A percentile compares a stretch with the other conserved stretches of the same genome.
Evolutionary conservation across 208 protist species (phyloP).

Genomic region (Crithidia bombi): DNA sequence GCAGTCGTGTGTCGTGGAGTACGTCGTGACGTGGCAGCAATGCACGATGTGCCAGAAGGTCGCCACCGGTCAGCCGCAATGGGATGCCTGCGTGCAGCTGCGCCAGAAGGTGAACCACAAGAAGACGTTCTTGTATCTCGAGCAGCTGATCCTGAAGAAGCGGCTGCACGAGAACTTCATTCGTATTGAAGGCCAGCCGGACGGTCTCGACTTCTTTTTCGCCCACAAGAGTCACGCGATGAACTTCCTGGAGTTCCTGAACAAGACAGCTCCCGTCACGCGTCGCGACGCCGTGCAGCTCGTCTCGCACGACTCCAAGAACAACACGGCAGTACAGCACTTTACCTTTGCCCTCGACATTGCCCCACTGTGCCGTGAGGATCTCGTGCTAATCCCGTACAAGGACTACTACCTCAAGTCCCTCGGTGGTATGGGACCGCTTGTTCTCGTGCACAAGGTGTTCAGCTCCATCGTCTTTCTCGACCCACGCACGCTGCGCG

Average conservation of each 20-base stretch:
- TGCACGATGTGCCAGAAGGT: constrained; percentile 97
- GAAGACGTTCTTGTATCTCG: constrained; percentile 98
- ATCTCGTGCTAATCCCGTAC: constrained; percentile 94
- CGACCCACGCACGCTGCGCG: constrained; percentile 95
- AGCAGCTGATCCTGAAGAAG: constrained; percentile 99
- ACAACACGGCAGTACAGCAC: constrained; percentile 98
- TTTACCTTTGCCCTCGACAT: constrained; percentile 98
- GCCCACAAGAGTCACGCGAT: constrained; percentile 94
- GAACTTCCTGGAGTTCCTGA: constrained; percentile 97
- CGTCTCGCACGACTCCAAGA: constrained; percentile 98
- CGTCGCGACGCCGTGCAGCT: constrained; percentile 95
- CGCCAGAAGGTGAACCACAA: constrained; percentile 99
- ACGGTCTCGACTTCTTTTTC: constrained; percentile 99
- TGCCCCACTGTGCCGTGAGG: constrained; percentile 97
- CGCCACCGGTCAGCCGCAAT: constrained; percentile 97
- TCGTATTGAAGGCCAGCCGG: constrained; percentile 94
- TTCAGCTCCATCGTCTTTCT: constrained; percentile 96
- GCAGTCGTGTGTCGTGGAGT: constrained; percentile 98
- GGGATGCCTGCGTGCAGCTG: constrained; percentile 98
- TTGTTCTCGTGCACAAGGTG: constrained; percentile 95
- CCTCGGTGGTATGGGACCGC: constrained; percentile 90
- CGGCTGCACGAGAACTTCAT: constrained; percentile 94
- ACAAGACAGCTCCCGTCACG: constrained; percentile 90
- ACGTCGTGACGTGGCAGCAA: constrained; percentile 96
- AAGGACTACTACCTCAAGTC: constrained; percentile 81